Base-by-base conservation (phyloP, 2,329 filamentous ascomycete species). In the Pseudogymnoascus sp. region DNA sequence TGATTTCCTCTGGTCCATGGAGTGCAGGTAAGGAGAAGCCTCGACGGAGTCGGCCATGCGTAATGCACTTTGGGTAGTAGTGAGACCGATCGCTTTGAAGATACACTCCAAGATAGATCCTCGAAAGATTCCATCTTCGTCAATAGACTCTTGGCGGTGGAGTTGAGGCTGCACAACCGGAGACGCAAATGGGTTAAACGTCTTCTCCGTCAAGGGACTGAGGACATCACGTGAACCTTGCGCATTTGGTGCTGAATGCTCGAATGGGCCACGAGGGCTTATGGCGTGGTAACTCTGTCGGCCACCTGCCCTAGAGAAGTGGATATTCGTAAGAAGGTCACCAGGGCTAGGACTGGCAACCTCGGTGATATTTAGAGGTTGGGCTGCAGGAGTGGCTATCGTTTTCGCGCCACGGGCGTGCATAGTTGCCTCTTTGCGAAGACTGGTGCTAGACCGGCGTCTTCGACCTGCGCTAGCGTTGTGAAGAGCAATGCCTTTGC, bases 401-500 rank as follows among this genome's bases (percentile, higher is more conserved):
- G 58, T 61, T 58, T 67, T 69, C 8, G 59, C 45, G 6, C 66
- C 65, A 2, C 66, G 63, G 10, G 88, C 84, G 63, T 92, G 87
- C 35, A 92, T 74, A 55, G 85, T 82, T 6, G 86, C 89, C 64
- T 95, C 92, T 71, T 91, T 92, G 59, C 90, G 81, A 19, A 96
- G 75, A 26, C 82, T 84, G 45, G 85, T 86, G 59, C 83, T 89
- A 0, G 91, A 90, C 60, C 86, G 82, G 61, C 88, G 82, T 59
- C 86, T 82, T 48, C 84, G 82, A 57, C 82, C 80, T 9, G 77
- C 74, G 71, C 81, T 71, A 68, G 85, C 82, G 67, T 97, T 99
- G 71, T 99, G 94, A 37, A 99, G 77, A 4, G 95, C 94, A 66
- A 99, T 97, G 0, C 94, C 95, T 73, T 97, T 97, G 64, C 83